Evolutionary conservation across 139 green algal genomes (phyloP), one percentile per base, ranked within the genome.

Genomic region (Chlamydomonas sphaeroides): DNA sequence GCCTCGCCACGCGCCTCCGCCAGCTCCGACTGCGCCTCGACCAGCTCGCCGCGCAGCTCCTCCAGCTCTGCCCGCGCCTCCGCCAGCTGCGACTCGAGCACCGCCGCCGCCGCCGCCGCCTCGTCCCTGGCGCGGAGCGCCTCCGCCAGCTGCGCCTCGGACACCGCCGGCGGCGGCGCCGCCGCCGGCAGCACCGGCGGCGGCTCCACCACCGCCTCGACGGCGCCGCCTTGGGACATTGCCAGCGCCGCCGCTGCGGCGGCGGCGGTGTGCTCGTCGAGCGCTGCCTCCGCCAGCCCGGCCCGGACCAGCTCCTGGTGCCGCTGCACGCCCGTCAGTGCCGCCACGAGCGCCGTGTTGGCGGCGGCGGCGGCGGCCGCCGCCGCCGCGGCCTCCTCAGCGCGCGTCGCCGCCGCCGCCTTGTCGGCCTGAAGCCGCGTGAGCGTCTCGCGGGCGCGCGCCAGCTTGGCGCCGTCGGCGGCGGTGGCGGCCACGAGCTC

Each of bases 401-500:
- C 30, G 42, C 62, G 45, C 6, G 61, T 36, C 26, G 32, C 32
- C 42, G 62, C 45, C 3, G 65, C 45, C 32, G 68, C 42, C 62
- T 65, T 72, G 8, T 82, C 75, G 3, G 75, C 33, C 75, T 82
- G 75, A 33, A 82, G 6, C 26, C 75, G 75, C 4, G 42, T 72
- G 7, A 82, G 1, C 2, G 75, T 82, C 21, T 82, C 75, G 5
- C 75, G 30, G 6, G 75, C 75, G 21, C 75, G 75, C 0, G 10
- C 42, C 45, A 82, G 63, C 41, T 82, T 82, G 1, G 61, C n/a
- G 20, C 26, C 15, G 41, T 82, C 75, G 0, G 75, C 75, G 23
- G 75, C 75, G 32, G 63, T 33, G 17, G 75, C 63, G 38, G 45
- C 75, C 63, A 73, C 75, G 18, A 82, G 45, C 61, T 82, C 75